Base-by-base conservation (phyloP, 176 grass and related monocot genomes). In the Elymus sibiricus region DNA sequence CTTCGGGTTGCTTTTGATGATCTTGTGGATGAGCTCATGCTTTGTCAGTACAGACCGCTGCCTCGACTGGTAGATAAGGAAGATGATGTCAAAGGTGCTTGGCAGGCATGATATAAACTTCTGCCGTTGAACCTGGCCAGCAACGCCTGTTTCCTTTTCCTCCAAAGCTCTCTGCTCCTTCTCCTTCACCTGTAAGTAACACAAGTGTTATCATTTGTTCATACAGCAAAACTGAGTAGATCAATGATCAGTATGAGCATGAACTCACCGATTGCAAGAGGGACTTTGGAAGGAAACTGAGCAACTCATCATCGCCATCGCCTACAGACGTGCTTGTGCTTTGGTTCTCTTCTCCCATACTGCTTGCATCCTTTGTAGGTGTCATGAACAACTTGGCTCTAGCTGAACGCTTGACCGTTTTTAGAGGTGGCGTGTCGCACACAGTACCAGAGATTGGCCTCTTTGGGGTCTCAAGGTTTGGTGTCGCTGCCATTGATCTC, bases 11-110 rank as follows among this genome's bases (percentile, higher is more conserved):
- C 77, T 91, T 47, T 86, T 73, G 78, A 94, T 83, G 69, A 94
- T 87, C 88, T 91, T 92, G 42, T 93, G 53, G 24, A 94, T 88
- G 6, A 93, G 82, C 82, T 94, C 92, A 31, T 94, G 90, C 75
- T 94, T 94, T 82, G 90, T 89, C 90, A 94, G 89, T 25, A 93
- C 92, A 64, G 88, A 89, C n/a, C 86, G 63, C 19, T 97, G 83
- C 44, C 79, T 80, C n/a, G 95, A 97, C 73, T 92, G 86, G 66
- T 83, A 94, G 39, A 87, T 83, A 22, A 94, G 88, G 55, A 91
- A 79, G 35, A 94, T 78, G n/a, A 68, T 68, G 62, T 94, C 87
- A 74, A 91, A 94, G 63, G 82, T 83, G 79, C 84, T 84, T 10
- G 92, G 90, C 56, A 97, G 76, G 74, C 70, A 93, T 51, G 88